Evolutionary conservation across 495 filamentous ascomycete genomes (phyloP).

Genomic region (Penicillium flavigenum): DNA sequence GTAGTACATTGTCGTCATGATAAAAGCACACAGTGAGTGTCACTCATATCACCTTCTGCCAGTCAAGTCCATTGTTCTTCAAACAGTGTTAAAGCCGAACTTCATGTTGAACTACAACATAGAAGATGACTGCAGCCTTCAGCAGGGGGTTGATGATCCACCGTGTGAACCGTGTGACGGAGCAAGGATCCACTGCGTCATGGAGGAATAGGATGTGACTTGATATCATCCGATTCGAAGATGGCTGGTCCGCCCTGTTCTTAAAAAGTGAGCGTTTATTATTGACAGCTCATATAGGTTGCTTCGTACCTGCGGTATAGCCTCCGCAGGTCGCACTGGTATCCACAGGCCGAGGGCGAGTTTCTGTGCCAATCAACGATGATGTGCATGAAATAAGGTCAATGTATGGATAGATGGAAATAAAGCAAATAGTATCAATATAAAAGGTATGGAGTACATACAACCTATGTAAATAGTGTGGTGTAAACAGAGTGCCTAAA

Average conservation of each 20-base stretch:
- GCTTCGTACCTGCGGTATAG: constrained; percentile 10
- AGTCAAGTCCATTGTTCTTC: background rate
- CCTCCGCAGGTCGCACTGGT: constrained; percentile 7
- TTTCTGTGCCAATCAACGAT: background rate
- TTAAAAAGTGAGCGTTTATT: background rate
- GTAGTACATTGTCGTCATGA: constrained; percentile 3
- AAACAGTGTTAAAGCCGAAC: background rate
- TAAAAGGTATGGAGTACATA: background rate
- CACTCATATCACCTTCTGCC: background rate
- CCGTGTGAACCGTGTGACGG: constrained; percentile 11
- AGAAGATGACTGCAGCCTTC: constrained; percentile 10
- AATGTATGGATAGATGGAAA: background rate
- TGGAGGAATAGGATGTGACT: constrained; percentile 9
- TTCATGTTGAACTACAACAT: background rate
- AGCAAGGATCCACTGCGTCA: constrained; percentile 6
- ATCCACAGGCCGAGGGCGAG: background rate
- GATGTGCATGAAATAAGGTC: too few species aligned
- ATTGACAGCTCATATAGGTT: constrained; percentile 8
- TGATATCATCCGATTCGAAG: constrained; percentile 17
- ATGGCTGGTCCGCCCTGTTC: background rate
- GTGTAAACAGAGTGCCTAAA: constrained; percentile 2
- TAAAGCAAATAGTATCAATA: background rate
- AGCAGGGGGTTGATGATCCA: constrained; percentile 7
- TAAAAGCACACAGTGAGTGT: background rate
- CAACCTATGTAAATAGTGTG: background rate